phyloP scores from a whole-genome alignment of 1,284 basidiomycete species.

The Trametes pubescens region DNA sequence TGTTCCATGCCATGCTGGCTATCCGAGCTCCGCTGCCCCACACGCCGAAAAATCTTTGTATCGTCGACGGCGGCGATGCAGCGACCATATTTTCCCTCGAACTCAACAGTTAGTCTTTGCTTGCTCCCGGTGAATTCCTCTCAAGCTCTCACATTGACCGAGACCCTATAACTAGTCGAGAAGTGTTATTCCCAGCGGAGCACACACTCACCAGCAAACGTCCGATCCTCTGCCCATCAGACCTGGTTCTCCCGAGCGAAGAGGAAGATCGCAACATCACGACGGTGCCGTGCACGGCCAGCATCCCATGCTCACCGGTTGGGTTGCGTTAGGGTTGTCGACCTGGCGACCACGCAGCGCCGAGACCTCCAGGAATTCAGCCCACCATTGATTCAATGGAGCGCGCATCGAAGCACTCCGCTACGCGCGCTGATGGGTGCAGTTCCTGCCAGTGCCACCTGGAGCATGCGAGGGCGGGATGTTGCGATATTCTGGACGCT shows the following conservation, averaged over 20 bases:
- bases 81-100: too few species aligned
- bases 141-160: too few species aligned
- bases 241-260: neutral
- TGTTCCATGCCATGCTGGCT: too few species aligned
- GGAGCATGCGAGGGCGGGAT: neutral
- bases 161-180: too few species aligned
- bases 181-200: too few species aligned
- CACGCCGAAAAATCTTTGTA: too few species aligned
- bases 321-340: neutral
- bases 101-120: too few species aligned
- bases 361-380: neutral
- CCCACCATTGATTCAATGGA: too few species aligned
- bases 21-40: too few species aligned
- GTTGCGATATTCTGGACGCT: neutral
- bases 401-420: neutral
- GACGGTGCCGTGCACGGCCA: neutral
- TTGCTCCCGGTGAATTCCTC: too few species aligned
- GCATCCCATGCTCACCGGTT: neutral
- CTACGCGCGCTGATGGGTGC: neutral
- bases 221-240: neutral
- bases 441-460: neutral
- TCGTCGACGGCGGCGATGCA: too few species aligned
- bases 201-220: neutral
- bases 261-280: neutral
- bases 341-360: neutral